Evolutionary conservation across 139 green algal genomes (phyloP).

Genomic region (Trebouxia sp.): DNA sequence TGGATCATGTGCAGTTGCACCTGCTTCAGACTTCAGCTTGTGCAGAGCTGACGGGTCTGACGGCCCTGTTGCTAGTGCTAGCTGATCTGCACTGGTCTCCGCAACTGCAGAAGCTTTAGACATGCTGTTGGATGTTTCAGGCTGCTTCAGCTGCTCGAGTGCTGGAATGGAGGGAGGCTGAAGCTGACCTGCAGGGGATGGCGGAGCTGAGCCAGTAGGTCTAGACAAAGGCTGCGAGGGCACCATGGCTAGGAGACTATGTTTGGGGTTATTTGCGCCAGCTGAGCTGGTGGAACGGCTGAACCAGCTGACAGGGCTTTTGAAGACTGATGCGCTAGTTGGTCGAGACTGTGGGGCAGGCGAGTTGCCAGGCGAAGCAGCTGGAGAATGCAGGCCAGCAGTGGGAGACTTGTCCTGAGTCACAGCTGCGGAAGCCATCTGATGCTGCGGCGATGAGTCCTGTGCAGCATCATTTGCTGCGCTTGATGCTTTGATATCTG

Average conservation of each 20-base stretch:
- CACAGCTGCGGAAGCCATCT: too few species aligned
- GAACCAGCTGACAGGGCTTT: slow-evolving; percentile 16
- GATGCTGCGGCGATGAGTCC: too few species aligned
- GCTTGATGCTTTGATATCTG: too few species aligned
- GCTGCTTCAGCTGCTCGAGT: background rate
- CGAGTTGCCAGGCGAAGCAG: background rate
- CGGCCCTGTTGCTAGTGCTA: background rate
- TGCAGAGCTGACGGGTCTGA: background rate
- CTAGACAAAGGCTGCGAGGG: background rate
- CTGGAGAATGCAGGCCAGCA: too few species aligned
- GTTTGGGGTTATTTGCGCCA: background rate
- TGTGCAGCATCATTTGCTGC: too few species aligned
- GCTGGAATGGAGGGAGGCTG: slow-evolving; percentile 3
- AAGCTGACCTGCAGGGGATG: background rate
- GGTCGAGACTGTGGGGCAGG: background rate
- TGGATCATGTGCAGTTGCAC: too few species aligned
- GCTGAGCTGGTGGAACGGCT: background rate
- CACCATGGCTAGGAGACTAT: slow-evolving; percentile 9
- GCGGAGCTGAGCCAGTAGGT: background rate
- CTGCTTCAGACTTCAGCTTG: background rate
- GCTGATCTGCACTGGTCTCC: background rate
- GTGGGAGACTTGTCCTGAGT: too few species aligned
- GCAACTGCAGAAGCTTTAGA: background rate
- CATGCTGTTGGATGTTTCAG: background rate
- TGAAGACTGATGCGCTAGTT: background rate